Evolutionary conservation across 805 yeast species (phyloP), one percentile per base, ranked within the genome.

Genomic region (Kuraishia cidri): DNA sequence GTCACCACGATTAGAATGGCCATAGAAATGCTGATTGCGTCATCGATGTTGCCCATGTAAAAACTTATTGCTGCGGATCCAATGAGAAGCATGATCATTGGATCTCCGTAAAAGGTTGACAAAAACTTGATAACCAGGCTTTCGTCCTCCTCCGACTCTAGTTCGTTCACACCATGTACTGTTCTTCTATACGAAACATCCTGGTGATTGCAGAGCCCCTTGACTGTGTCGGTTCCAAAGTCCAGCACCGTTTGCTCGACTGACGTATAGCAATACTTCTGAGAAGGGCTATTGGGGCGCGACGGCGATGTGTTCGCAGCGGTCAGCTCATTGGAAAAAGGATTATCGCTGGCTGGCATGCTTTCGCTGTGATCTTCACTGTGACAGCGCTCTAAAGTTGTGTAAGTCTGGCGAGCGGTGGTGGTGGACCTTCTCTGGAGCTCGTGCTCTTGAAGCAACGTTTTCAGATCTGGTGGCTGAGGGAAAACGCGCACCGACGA

Each of bases 1-100:
- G 92, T 75, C 9, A 92, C 97, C 21, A 92, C 99, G 44, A 92
- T 88, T 28, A 84, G 46, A 31, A 92, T 85, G 3, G 98, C 98
- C 41, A 88, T 64, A 0, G 97, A 79, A 45, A 92, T 92, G 43
- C 92, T 79, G n/a, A 92, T 63, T 2, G 97, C 95, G 55, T 92
- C 99, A 52, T 92, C 97, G 21, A 76, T 75, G 58, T 92, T 92
- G n/a, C 96, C 95, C 94, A 92, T 85, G 46, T 84, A 56, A 44
- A 90, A 83, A 40, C 94, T 79, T 23, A 92, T 67, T 2, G 70
- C 72, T 0, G 98, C 97, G 1, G 97, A 86, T 0, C 92, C 97
- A 26, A 88, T 83, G 46, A 92, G 67, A 37, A 92, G 62, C 44
- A 92, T 62, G 43, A 92, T 90, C 59, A 92, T 66, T 16, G 96